Conservation (phyloP, 2,329 filamentous ascomycete genomes). For the Ceratocystis lukuohia region DNA sequence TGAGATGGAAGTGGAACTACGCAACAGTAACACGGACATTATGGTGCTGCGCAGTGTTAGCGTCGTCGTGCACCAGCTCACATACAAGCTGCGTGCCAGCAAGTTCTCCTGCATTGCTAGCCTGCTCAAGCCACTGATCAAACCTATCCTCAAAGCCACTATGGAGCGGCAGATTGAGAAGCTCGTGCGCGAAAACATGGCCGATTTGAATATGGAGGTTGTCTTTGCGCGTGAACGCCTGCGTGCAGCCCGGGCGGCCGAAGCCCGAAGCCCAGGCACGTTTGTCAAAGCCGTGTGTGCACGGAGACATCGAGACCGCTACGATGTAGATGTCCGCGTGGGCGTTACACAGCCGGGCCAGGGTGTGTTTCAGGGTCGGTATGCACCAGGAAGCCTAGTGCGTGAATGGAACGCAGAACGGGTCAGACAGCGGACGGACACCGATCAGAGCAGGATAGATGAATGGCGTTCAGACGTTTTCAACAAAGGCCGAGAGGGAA, state of each 20-base stretch:
- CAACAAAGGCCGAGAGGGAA: background rate
- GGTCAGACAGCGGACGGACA: constrained; percentile 51
- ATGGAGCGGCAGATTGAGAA: constrained; percentile 66
- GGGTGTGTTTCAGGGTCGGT: constrained; percentile 65
- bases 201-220: constrained; percentile 68
- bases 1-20: constrained; percentile 70
- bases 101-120: constrained; percentile 67
- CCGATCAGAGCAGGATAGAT: constrained; percentile 57
- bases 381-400: constrained; percentile 78
- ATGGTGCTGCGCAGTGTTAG: constrained; percentile 61
- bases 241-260: constrained; percentile 66
- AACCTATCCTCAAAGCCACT: constrained; percentile 64
- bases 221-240: constrained; percentile 77
- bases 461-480: constrained; percentile 52
- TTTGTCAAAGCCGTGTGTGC: constrained; percentile 72
- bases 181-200: constrained; percentile 55
- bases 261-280: constrained; percentile 27
- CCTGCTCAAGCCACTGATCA: constrained; percentile 71
- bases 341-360: constrained; percentile 32
- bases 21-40: constrained; percentile 64
- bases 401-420: constrained; percentile 83
- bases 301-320: constrained; percentile 67
- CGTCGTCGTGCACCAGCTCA: constrained; percentile 75
- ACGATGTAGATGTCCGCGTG: constrained; percentile 61
- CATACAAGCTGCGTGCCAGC: constrained; percentile 61